Evolutionary conservation across 139 green algal genomes (phyloP).

Genomic region (Chlamydomonas asymmetrica): DNA sequence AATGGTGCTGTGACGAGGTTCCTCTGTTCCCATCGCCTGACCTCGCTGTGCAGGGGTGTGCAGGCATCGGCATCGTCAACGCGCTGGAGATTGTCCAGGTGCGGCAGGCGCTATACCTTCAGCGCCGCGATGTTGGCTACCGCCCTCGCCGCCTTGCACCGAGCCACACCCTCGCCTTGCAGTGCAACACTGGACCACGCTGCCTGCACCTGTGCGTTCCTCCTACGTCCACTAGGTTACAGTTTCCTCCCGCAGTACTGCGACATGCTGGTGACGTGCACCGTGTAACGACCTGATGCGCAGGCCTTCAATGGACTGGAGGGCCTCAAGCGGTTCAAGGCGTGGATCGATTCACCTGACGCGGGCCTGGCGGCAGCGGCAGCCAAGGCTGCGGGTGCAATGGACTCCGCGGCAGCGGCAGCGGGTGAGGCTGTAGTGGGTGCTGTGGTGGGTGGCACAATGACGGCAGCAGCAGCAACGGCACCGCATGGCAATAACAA

Average conservation of each 20-base stretch:
- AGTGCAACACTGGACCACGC: too few relatives aligned
- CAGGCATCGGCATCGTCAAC: conserved; percentile 91
- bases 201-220: too few relatives aligned
- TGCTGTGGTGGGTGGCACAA: not conserved
- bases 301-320: conserved; percentile 68
- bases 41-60: conserved; percentile 34
- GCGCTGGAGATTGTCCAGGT: conserved; percentile 92
- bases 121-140: too few relatives aligned
- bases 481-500: too few relatives aligned
- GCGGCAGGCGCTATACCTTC: too few relatives aligned
- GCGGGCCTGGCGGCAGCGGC: conserved; percentile 27
- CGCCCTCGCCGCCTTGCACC: too few relatives aligned
- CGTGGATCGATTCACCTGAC: conserved; percentile 70
- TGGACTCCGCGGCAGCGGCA: too few relatives aligned
- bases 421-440: conserved; percentile 19
- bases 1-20: not conserved
- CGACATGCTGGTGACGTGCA: too few relatives aligned
- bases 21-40: not conserved
- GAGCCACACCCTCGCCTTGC: too few relatives aligned
- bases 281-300: too few relatives aligned
- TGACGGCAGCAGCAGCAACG: not conserved
- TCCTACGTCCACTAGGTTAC: too few relatives aligned
- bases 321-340: conserved; percentile 58
- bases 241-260: too few relatives aligned
- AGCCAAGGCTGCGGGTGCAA: conserved; percentile 7